Evolutionary conservation across 495 filamentous ascomycete species (phyloP), one percentile per base, ranked within the genome.

Genomic region (Hypoxylon intermedium): DNA sequence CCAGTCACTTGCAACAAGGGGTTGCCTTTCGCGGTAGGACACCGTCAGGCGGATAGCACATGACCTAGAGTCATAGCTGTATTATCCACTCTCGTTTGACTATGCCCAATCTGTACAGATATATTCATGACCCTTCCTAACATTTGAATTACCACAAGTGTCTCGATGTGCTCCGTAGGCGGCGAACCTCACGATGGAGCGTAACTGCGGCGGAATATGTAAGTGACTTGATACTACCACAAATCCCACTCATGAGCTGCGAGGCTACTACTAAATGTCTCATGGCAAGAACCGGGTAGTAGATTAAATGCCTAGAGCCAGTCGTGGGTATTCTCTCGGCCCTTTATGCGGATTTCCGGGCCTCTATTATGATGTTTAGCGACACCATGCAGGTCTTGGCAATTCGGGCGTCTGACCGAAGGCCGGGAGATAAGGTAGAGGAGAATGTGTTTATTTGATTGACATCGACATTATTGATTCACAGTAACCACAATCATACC

Each of bases 321-420:
- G 58, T 61, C 47, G 41, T 21, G 3, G 21, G 6, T 9, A 24
- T 42, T 37, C 13, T 41, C 43, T 66, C 63, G 63, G 63, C 52
- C 63, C 63, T 60, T 66, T 66, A 60, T 9, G 36, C 63, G 63
- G 63, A 48, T 66, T 66, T 33, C 31, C 63, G 63, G 63, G 38
- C 63, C 63, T 57, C 57, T 5, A 41, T 19, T 60, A 53, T 28
- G 51, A 45, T 48, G 13, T 51, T 64, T 59, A 59, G 48, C 26
- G 49, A 41, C 54, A 24, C 45, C 34, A 56, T 51, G 40, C 46
- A 44, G 21, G 46, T 54, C 60, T 54, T 59, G 55, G 60, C 53
- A 38, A 24, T 44, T 19, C 30, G 31, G 48, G 19, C 47, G 54
- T 55, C 11, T 42, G 45, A 54, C 45, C 61, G 50, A 64, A 36